Evolutionary conservation across 1,284 basidiomycete species (phyloP).

Genomic region (Spongispora temasekensis): DNA sequence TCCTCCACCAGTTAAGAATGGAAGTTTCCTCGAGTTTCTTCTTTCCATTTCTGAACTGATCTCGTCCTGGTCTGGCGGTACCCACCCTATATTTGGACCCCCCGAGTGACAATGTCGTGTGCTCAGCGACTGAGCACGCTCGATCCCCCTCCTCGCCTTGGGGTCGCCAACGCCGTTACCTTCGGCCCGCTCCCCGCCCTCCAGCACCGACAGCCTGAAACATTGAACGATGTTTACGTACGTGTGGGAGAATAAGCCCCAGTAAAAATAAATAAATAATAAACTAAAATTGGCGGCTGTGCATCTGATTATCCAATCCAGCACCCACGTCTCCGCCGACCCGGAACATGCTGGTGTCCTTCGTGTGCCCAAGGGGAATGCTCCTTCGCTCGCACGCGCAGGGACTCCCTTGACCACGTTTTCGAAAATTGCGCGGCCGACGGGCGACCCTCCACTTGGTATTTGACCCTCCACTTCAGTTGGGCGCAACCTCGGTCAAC

Average conservation of each 20-base stretch:
- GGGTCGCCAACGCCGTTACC: not conserved
- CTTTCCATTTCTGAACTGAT: slow-evolving; percentile 20
- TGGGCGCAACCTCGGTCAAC: not conserved
- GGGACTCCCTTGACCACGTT: not conserved
- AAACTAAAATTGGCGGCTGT: not conserved
- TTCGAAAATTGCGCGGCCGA: not conserved
- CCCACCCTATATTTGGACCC: slow-evolving; percentile 9
- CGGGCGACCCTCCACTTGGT: not conserved
- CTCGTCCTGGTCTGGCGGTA: not conserved
- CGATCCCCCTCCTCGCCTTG: not conserved
- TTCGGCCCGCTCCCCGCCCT: not conserved
- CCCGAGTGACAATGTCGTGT: slow-evolving; percentile 6
- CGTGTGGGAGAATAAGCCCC: not conserved
- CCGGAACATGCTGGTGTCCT: not conserved
- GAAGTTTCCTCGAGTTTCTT: slow-evolving; percentile 20
- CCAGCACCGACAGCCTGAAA: not conserved
- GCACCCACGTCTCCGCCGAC: not conserved
- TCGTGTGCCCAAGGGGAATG: not conserved
- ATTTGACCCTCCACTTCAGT: not conserved
- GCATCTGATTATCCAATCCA: not conserved
- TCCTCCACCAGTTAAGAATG: slow-evolving; percentile 16
- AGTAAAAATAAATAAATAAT: not conserved
- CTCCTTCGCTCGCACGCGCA: not conserved
- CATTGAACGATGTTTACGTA: not conserved
- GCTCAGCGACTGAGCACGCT: not conserved